A percentile compares a stretch with the other conserved stretches of the same genome.
phyloP scores from a whole-genome alignment of 1,284 basidiomycete genomes.

The Xerocomus nothofagi region DNA sequence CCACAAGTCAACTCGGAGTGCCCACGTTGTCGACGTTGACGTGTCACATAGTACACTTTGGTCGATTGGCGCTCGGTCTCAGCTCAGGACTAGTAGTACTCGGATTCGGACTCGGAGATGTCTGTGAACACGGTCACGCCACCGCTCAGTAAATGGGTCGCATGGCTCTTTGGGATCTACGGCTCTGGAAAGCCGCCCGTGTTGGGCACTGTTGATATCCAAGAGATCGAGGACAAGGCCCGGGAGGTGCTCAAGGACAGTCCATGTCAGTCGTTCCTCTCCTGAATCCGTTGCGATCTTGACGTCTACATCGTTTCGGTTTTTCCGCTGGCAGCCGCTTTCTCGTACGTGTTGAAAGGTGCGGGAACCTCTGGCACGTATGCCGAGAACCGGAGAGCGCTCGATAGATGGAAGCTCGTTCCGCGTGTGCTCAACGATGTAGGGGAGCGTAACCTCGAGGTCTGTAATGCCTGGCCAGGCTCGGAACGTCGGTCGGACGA shows the following conservation, averaged over 20 bases:
- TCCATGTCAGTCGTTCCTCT: constrained; percentile 31
- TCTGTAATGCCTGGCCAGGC: constrained; percentile 33
- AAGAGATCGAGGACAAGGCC: constrained; percentile 46
- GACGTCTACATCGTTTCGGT: background rate
- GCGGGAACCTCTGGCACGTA: constrained; percentile 62
- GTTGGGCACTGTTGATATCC: constrained; percentile 41
- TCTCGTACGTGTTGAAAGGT: constrained; percentile 60
- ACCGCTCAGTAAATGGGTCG: constrained; percentile 21
- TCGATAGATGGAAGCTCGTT: constrained; percentile 63
- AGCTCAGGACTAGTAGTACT: too few relatives aligned
- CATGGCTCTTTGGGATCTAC: constrained; percentile 27
- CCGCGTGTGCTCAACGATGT: constrained; percentile 79
- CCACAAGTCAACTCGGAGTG: background rate
- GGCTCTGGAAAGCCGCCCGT: constrained; percentile 33
- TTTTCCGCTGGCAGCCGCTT: constrained; percentile 55
- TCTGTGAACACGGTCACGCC: constrained; percentile 25
- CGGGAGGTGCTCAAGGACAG: constrained; percentile 43
- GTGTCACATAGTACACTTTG: background rate
- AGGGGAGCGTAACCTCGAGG: constrained; percentile 61
- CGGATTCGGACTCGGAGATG: constrained; percentile 3
- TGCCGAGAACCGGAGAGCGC: constrained; percentile 53
- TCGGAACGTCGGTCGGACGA: background rate
- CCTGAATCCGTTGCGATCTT: background rate
- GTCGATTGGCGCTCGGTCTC: background rate
- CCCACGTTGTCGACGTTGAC: background rate